These are phyloP conservation scores for Neurospora sp. DNA, from an alignment of 495 filamentous ascomycete species.

Conservation along the genomic window DNA sequence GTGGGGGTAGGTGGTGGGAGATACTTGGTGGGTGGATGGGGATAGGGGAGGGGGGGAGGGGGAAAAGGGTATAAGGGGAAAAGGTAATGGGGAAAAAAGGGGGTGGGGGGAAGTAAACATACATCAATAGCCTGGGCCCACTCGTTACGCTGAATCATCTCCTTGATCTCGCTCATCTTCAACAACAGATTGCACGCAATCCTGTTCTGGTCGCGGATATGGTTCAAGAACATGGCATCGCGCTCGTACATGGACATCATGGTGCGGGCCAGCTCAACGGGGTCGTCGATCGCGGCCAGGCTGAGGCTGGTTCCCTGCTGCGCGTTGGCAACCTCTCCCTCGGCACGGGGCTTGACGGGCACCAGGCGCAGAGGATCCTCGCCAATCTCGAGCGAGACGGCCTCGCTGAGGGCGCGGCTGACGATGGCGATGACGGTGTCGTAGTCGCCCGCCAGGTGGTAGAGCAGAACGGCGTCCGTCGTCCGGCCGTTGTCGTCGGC, in stretches of 20 bases:
- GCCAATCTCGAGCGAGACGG: conserved; percentile 71
- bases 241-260: conserved; percentile 74
- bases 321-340: conserved; percentile 19
- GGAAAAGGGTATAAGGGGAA: background rate
- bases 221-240: conserved; percentile 61
- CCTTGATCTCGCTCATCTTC: conserved; percentile 68
- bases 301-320: conserved; percentile 55
- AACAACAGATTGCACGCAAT: conserved; percentile 63
- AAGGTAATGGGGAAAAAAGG: background rate
- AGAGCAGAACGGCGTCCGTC: conserved; percentile 86
- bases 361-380: conserved; percentile 63
- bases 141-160: conserved; percentile 51
- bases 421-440: conserved; percentile 82
- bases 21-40: background rate
- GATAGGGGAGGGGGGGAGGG: background rate
- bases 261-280: conserved; percentile 61
- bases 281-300: conserved; percentile 79
- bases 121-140: conserved; percentile 80
- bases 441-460: conserved; percentile 90
- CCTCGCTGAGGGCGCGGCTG: conserved; percentile 82
- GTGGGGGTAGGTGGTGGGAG: too few relatives aligned
- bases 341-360: conserved; percentile 59
- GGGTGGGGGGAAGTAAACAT: conserved; percentile 30
- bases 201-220: conserved; percentile 56
- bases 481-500: conserved; percentile 90